Evolutionary conservation across 441 rosid species (phyloP).

Genomic region (Geranium incanum): DNA sequence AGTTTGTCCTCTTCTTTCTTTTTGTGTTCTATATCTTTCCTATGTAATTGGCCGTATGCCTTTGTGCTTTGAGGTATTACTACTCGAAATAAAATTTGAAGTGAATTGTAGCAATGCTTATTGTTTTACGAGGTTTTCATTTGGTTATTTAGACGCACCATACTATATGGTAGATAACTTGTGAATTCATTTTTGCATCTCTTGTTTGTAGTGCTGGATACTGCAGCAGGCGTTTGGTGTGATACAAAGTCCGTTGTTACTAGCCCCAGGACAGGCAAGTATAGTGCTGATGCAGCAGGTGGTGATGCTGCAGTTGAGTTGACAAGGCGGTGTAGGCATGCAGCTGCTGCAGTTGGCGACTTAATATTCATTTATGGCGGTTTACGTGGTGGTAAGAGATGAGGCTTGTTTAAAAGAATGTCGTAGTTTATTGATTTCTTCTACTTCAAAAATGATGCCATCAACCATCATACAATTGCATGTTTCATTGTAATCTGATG

Average conservation of each 20-base stretch:
- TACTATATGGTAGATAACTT: slow-evolving; percentile 11
- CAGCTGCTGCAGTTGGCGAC: slow-evolving; percentile 97
- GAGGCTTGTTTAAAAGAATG: slow-evolving; percentile 1
- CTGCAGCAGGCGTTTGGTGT: slow-evolving; percentile 99
- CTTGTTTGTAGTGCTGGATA: slow-evolving; percentile 72
- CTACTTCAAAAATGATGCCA: too few relatives aligned
- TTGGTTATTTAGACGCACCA: slow-evolving; percentile 3
- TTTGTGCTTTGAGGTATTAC: neutral
- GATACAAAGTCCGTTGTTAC: slow-evolving; percentile 96
- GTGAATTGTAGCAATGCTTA: neutral
- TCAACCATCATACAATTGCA: too few relatives aligned
- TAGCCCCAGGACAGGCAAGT: slow-evolving; percentile 88
- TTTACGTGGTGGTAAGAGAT: slow-evolving; percentile 86
- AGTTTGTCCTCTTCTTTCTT: too few relatives aligned
- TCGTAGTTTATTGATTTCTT: too few relatives aligned
- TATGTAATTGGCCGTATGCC: neutral
- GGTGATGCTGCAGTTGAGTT: slow-evolving; percentile 97
- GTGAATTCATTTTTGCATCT: slow-evolving; percentile 15
- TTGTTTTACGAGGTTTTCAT: neutral
- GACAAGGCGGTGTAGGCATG: slow-evolving; percentile 99
- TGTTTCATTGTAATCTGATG: too few relatives aligned
- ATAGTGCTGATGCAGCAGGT: slow-evolving; percentile 95
- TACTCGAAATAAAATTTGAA: neutral
- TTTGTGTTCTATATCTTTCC: too few relatives aligned
- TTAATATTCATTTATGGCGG: slow-evolving; percentile 95